Base-by-base conservation (phyloP, 176 grass and related monocot species). In the Eragrostis nindensis region DNA sequence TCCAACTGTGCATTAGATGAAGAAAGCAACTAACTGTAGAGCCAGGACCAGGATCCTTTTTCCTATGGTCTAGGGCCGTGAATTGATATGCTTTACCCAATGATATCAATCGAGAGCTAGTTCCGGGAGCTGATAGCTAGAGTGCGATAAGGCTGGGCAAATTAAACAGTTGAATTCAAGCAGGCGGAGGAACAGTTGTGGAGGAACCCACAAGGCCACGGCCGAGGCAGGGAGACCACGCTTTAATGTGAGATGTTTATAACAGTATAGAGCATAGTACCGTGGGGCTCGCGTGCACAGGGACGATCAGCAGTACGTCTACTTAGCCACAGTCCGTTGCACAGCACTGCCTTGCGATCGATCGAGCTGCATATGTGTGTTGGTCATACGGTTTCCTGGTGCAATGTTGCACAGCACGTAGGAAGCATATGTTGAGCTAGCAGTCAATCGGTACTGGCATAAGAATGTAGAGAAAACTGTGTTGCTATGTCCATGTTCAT, bases 221-320 rank as follows among this genome's bases (percentile, higher is more conserved):
- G 7, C 53, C 56, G 32, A 12, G 59, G 11, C 12, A 12, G 16
- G 83, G 68, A 32, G 75, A 72, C 83, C 76, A 72, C 45, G 84
- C 68, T 45, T 86, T 86, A 8, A 86, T 73, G 68, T 71, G 57
- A 45, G 24, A 36, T 71, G 85, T 62, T 82, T 62, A 40, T n/a
- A 38, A 73, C 48, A 74, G 45, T 53, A 5, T 10, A 8, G 25
- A 76, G 46, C 46, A 67, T 53, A 30, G 66, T 72, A 44, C 83
- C 26, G 18, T 19, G 45, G 46, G 46, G 1, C 68, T 50, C 71
- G 15, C 9, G 8, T 3, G 10, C 11, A 21, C 47, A 73, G 69
- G 1, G 61, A 63, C 18, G 52, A 12, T 42, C 27, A 8, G 27
- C 39, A 12, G 67, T 43, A 13, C 68, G 68, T 24, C 68, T 70